phyloP scores from a whole-genome alignment of 2,329 filamentous ascomycete species.

The Coleophoma eucalyptorum region DNA sequence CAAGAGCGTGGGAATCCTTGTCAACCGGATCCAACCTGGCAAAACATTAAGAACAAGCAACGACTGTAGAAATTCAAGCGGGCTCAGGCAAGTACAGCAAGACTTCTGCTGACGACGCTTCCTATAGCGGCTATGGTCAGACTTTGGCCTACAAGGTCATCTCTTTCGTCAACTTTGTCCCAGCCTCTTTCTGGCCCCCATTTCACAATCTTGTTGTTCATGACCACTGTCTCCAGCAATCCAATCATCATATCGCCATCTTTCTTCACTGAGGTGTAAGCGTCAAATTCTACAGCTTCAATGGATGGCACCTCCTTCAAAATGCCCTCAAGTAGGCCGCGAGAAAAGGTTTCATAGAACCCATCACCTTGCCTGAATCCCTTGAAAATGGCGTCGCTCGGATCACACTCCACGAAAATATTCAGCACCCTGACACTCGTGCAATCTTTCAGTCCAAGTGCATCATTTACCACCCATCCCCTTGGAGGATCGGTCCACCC shows the following conservation, averaged over 20 bases:
- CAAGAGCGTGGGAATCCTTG: background rate
- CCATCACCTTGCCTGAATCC: slow-evolving; percentile 57
- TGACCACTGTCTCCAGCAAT: slow-evolving; percentile 48
- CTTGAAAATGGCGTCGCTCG: slow-evolving; percentile 62
- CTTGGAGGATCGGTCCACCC: slow-evolving; percentile 68
- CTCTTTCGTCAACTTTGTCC: slow-evolving; percentile 42
- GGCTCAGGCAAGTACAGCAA: background rate
- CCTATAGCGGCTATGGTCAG: background rate
- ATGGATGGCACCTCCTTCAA: slow-evolving; percentile 54
- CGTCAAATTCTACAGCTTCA: slow-evolving; percentile 64
- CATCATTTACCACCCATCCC: slow-evolving; percentile 65
- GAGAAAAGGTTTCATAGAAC: slow-evolving; percentile 68
- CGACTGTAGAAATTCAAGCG: no score
- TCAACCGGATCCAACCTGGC: background rate
- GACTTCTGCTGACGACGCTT: background rate
- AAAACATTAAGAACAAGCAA: background rate
- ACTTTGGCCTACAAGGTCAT: background rate
- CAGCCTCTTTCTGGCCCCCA: slow-evolving; percentile 69
- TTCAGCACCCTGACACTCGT: slow-evolving; percentile 53
- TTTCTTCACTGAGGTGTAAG: slow-evolving; percentile 61
- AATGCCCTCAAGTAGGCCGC: slow-evolving; percentile 51
- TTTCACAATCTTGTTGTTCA: slow-evolving; percentile 47
- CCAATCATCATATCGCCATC: slow-evolving; percentile 60
- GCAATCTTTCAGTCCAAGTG: slow-evolving; percentile 61
- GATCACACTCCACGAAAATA: slow-evolving; percentile 71